These are phyloP conservation scores for Chalciporus pseudorubinellus DNA, from an alignment of 768 basidiomycete genomes.

Conservation along the genomic window DNA sequence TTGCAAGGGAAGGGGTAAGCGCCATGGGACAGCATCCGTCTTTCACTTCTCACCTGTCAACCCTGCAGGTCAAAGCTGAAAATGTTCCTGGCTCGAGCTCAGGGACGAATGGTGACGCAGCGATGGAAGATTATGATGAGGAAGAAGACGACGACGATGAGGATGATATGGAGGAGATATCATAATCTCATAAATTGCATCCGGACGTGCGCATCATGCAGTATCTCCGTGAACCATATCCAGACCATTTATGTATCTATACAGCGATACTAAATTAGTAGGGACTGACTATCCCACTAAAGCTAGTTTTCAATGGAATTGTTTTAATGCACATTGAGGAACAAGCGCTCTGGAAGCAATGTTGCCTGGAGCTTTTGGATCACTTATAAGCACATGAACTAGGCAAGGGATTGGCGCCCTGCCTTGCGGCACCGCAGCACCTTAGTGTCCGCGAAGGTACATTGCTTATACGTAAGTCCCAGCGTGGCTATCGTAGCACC, in stretches of 20 bases:
- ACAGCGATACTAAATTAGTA: too few relatives aligned
- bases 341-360: too few relatives aligned
- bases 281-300: not conserved
- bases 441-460: not conserved
- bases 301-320: too few relatives aligned
- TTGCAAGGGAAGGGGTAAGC: constrained; percentile 61
- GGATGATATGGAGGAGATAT: constrained; percentile 72
- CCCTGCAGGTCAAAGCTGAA: constrained; percentile 43
- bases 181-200: constrained; percentile 32
- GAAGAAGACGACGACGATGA: constrained; percentile 58
- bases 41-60: constrained; percentile 2
- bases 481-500: too few relatives aligned
- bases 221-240: not conserved
- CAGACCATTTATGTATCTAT: not conserved
- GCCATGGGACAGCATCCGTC: not conserved
- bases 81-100: constrained; percentile 42
- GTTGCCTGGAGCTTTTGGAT: too few relatives aligned
- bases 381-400: too few relatives aligned
- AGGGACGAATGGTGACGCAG: constrained; percentile 19
- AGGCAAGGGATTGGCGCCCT: too few relatives aligned
- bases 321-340: not conserved
- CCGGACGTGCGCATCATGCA: not conserved
- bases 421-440: not conserved
- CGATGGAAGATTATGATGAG: constrained; percentile 45
- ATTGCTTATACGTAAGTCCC: too few relatives aligned